Percentiles rank a stretch among this genome's conserved stretches.
phyloP scores from a whole-genome alignment of 2,329 filamentous ascomycete genomes.

The Alternaria triticimaculans region DNA sequence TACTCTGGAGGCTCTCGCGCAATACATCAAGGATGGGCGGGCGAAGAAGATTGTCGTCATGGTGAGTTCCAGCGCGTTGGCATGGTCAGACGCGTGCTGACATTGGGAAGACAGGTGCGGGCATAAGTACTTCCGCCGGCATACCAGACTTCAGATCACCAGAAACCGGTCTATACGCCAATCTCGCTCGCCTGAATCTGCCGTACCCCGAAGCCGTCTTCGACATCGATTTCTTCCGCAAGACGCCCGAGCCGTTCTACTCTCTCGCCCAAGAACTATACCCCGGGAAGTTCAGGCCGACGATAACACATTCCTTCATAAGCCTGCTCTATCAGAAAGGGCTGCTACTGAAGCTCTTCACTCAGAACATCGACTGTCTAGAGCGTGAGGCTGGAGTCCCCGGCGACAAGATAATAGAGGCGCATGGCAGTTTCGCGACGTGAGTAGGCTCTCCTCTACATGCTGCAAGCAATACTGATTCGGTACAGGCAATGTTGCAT shows the following conservation, averaged over 20 bases:
- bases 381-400: conserved; percentile 88
- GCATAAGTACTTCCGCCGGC: conserved; percentile 75
- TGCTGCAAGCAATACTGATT: background rate
- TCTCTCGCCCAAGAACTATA: conserved; percentile 90
- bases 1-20: conserved; percentile 76
- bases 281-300: conserved; percentile 86
- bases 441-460: background rate
- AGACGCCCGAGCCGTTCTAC: conserved; percentile 90
- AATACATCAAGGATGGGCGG: conserved; percentile 74
- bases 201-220: conserved; percentile 94
- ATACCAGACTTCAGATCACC: conserved; percentile 96
- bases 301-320: conserved; percentile 89
- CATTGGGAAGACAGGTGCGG: conserved; percentile 73
- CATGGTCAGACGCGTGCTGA: conserved; percentile 3
- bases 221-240: conserved; percentile 85
- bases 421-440: conserved; percentile 88
- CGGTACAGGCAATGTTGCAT: conserved; percentile 77
- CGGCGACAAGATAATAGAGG: conserved; percentile 81
- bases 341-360: conserved; percentile 84
- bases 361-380: conserved; percentile 96
- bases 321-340: conserved; percentile 79
- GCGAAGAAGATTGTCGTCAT: conserved; percentile 80
- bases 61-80: conserved; percentile 50
- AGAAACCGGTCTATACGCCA: conserved; percentile 91
- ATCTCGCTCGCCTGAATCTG: conserved; percentile 83